Evolutionary conservation across 495 filamentous ascomycete genomes (phyloP), one percentile per base, ranked within the genome.

Genomic region (Wilcoxina mikolae): DNA sequence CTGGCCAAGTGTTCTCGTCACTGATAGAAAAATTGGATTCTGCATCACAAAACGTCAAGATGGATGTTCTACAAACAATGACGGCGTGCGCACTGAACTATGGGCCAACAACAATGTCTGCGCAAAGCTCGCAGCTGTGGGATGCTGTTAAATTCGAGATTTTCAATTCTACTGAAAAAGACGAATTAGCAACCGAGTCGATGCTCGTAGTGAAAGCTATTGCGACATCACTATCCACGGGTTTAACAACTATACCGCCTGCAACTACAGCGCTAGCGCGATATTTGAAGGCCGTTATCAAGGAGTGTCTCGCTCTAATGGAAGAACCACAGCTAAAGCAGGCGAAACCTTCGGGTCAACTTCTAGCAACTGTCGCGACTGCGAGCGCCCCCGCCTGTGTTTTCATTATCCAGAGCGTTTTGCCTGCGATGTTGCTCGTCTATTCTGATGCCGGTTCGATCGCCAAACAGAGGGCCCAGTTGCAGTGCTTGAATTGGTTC

Each of bases 241-340:
- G 73, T 3, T 67, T 74, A 4, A 70, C 62, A 4, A 60, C 73
- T 24, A 10, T 18, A 15, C 67, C 74, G 25, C 72, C 76, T 3
- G 65, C 73, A 25, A 68, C 73, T 27, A 63, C 76, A 17, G 73
- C 78, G 35, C 68, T 84, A 45, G 77, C 77, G 18, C 72, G 76
- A 38, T 86, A 77, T 56, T 68, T 85, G 27, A 72, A 73, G 28
- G 74, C 79, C 11, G 77, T 85, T 49, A 75, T 75, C 11, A 79
- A 80, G 60, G 83, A 85, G 64, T 84, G 81, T 60, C 81, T 81
- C 54, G 77, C 84, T 54, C 78, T 82, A 56, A 66, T 87, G 3
- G 77, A 80, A 57, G 83, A 85, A 57, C 81, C 83, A n/a, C 82
- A 83, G 53, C 80, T 83, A 27, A 85, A 84, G 64, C 79, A 87